Base-by-base conservation (phyloP, 345 rosid species). In the Salix caprea region DNA sequence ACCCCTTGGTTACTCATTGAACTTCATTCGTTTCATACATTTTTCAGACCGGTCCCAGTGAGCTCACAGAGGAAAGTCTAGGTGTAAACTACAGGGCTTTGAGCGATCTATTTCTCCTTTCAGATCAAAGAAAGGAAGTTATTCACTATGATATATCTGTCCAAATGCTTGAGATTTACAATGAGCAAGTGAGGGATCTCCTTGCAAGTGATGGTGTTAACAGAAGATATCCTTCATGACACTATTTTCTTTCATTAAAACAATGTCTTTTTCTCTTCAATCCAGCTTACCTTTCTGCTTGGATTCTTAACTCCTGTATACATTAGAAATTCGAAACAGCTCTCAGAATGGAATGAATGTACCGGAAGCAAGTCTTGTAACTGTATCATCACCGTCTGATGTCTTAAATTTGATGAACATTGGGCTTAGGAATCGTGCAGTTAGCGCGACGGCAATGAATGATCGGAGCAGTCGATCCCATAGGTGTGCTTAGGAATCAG, bases 41-140 rank as follows among this genome's bases (percentile, higher is more conserved):
- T 76, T 77, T 83, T 76, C 71, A 82, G 84, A 77, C 67, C 36
- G 84, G 84, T 19, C 84, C 84, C 9, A 70, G 71, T 8, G 81
- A 70, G 11, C 84, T 82, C 21, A 82, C 84, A 46, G 79, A 78
- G 64, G 84, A 82, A 50, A 30, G 74, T 56, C 58, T 74, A 15
- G 84, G 84, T 23, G 84, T 82, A 36, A 82, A 82, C 78, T 82
- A 78, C 81, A 82, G 81, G 79, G 84, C 84, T 71, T 74, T 82
- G 70, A 75, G 74, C 66, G 84, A 82, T 71, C 84, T 82, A 39
- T 82, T 82, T 78, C 60, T 74, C 58, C 75, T 82, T 16, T 78
- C 81, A 65, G 78, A 74, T 65, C 81, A 77, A 78, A 74, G 84
- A 60, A 82, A 78, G 68, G 84, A 74, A 28, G 70, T 82, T 37